Conservation (phyloP, 805 yeast genomes). For the Lachancea mirantina region DNA sequence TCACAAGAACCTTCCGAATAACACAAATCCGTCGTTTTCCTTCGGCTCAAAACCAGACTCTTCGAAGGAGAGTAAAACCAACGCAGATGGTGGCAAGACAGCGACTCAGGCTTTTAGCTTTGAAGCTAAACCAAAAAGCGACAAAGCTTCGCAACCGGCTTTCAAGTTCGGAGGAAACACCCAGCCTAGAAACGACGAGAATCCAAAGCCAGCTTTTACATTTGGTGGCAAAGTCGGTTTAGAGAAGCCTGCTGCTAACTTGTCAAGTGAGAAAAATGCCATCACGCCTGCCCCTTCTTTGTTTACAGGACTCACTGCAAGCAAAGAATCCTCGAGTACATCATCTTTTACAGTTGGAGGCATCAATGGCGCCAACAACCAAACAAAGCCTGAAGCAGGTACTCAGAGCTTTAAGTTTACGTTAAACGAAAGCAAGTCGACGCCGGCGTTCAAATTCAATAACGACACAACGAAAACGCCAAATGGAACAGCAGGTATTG, state of each 20-base stretch:
- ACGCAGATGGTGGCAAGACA: neutral
- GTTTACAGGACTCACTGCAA: too few relatives aligned
- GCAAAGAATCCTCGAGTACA: too few relatives aligned
- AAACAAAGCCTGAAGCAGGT: too few relatives aligned
- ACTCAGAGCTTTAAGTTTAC: too few relatives aligned
- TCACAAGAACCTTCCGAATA: slow-evolving; percentile 1
- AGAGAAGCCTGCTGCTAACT: slow-evolving; percentile 3
- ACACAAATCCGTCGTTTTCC: slow-evolving; percentile 1
- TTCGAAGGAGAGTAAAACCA: too few relatives aligned
- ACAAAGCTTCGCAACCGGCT: slow-evolving; percentile 1
- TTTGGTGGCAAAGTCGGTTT: slow-evolving; percentile 3
- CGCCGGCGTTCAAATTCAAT: too few relatives aligned
- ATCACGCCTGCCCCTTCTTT: too few relatives aligned
- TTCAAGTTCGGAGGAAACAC: slow-evolving; percentile 2
- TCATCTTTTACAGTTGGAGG: too few relatives aligned
- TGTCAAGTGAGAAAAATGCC: neutral
- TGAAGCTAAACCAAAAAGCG: slow-evolving; percentile 3
- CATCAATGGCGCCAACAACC: too few relatives aligned
- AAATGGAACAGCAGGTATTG: too few relatives aligned
- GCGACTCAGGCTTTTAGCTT: slow-evolving; percentile 3
- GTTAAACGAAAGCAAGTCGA: too few relatives aligned
- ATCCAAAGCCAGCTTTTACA: slow-evolving; percentile 8
- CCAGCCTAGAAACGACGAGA: neutral
- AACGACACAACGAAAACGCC: too few relatives aligned
- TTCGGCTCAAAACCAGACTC: neutral